These are phyloP conservation scores for Nakaseomyces delphensis DNA, from an alignment of 1,139 yeast species.

Conservation along the genomic window DNA sequence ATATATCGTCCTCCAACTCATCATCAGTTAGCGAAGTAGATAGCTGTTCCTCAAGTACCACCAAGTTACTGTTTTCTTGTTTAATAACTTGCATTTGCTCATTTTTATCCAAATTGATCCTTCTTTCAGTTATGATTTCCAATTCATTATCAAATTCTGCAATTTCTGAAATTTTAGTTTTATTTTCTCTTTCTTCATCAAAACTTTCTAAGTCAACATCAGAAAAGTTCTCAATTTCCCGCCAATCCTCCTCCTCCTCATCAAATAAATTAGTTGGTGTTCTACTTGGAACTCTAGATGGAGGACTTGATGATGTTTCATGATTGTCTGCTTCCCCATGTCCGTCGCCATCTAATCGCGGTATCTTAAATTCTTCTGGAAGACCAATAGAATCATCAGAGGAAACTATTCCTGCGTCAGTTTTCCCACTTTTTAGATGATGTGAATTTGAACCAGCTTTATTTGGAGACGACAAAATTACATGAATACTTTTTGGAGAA, in stretches of 20 bases:
- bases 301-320: constrained; percentile 1
- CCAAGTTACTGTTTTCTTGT: constrained; percentile 9
- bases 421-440: background rate
- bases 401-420: background rate
- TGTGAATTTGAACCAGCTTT: background rate
- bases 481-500: constrained; percentile 10
- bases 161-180: constrained; percentile 20
- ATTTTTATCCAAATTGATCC: constrained; percentile 14
- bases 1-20: constrained; percentile 19
- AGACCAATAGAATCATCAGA: constrained; percentile 1
- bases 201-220: constrained; percentile 30
- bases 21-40: constrained; percentile 9
- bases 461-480: constrained; percentile 13
- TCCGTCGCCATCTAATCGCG: constrained; percentile 10
- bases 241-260: constrained; percentile 3
- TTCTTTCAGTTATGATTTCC: constrained; percentile 28
- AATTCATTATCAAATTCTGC: constrained; percentile 29
- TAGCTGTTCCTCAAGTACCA: constrained; percentile 1
- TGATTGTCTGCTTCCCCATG: background rate
- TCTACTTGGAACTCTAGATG: background rate
- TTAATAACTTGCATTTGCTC: constrained; percentile 11
- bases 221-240: constrained; percentile 16
- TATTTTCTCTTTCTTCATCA: constrained; percentile 31
- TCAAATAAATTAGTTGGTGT: background rate
- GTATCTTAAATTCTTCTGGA: background rate